These are phyloP conservation scores for Thamnidium elegans DNA, from an alignment of 192 early-diverging fungal genomes.

Conservation along the genomic window DNA sequence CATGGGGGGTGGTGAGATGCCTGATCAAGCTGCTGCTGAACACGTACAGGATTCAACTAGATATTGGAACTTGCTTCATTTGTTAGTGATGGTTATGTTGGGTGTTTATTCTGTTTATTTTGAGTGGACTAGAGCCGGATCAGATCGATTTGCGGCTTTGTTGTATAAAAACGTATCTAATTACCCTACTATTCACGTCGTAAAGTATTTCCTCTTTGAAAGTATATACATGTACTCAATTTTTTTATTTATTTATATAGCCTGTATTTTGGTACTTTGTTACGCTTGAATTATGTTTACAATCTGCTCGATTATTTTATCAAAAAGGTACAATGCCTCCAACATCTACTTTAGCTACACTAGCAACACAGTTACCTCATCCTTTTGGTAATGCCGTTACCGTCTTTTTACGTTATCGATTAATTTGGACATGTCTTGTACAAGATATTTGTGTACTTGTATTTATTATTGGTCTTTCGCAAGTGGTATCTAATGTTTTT, in stretches of 20 bases:
- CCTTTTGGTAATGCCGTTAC: conserved; percentile 45
- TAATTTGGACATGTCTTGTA: conserved; percentile 55
- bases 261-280: conserved; percentile 60
- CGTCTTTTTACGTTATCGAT: conserved; percentile 49
- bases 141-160: conserved; percentile 20
- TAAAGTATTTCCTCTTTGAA: too few species aligned
- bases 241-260: conserved; percentile 6
- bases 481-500: conserved; percentile 22
- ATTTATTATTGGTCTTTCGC: conserved; percentile 45
- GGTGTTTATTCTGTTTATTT: conserved; percentile 39
- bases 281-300: conserved; percentile 47
- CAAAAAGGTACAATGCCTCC: conserved; percentile 42
- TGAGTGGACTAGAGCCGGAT: conserved; percentile 28
- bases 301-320: conserved; percentile 43
- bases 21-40: conserved; percentile 25
- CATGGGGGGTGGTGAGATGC: conserved; percentile 11
- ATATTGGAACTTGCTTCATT: conserved; percentile 54
- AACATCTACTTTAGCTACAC: conserved; percentile 36
- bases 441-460: conserved; percentile 48
- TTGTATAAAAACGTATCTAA: not conserved
- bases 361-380: conserved; percentile 46
- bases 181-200: conserved; percentile 13
- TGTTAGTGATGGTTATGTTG: conserved; percentile 40
- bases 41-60: conserved; percentile 12
- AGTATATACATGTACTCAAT: too few species aligned